Evolutionary conservation across 2,329 filamentous ascomycete genomes (phyloP).

Genomic region (Paecilomyces dactylethromorphus): DNA sequence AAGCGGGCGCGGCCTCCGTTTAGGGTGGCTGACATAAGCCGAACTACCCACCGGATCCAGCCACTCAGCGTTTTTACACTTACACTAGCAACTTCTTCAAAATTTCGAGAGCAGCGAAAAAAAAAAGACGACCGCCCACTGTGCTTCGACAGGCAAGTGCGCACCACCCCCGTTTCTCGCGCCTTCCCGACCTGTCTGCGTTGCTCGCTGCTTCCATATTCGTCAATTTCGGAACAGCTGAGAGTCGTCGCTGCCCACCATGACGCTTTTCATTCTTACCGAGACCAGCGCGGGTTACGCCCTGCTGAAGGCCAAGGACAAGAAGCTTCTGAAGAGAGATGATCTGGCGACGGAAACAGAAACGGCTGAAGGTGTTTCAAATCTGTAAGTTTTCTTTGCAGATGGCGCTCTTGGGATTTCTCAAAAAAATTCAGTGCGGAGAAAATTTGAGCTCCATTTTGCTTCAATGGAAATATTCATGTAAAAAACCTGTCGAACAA

Average conservation of each 20-base stretch:
- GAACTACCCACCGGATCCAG: conserved; percentile 17
- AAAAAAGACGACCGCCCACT: conserved; percentile 20
- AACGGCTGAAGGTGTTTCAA: conserved; percentile 76
- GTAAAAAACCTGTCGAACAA: conserved; percentile 3
- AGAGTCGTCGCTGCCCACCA: conserved; percentile 41
- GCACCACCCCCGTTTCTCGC: conserved; percentile 8
- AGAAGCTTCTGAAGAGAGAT: conserved; percentile 90
- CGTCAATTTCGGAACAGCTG: conserved; percentile 14
- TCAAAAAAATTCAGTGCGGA: not conserved
- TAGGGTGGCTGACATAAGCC: conserved; percentile 23
- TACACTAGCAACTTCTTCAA: conserved; percentile 22
- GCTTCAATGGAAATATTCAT: not conserved
- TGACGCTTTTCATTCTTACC: conserved; percentile 88
- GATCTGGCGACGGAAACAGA: conserved; percentile 68
- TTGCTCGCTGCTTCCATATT: conserved; percentile 11
- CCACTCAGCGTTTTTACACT: conserved; percentile 30
- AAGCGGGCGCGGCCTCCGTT: not conserved
- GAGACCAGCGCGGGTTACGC: conserved; percentile 97
- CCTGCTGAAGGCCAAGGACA: conserved; percentile 96
- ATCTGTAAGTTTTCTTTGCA: conserved; percentile 58
- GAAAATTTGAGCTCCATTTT: not conserved
- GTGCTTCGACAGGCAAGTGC: conserved; percentile 20
- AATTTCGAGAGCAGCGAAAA: conserved; percentile 24
- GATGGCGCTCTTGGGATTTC: not conserved
- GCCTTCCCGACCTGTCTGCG: conserved; percentile 9